phyloP scores from a whole-genome alignment of 345 rosid species.

The Erysimum cheiranthoides region DNA sequence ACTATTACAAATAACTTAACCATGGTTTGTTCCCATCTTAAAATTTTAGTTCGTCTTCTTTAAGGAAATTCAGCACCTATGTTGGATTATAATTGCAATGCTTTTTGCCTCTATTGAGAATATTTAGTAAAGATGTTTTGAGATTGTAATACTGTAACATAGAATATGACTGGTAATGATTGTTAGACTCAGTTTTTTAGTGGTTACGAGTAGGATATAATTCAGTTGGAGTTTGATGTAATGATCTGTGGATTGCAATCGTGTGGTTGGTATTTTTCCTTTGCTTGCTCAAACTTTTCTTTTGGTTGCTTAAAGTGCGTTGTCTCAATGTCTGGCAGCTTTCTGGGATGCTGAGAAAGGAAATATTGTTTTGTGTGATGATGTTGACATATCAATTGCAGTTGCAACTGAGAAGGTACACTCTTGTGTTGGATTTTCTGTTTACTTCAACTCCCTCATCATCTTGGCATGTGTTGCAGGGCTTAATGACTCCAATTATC shows the following conservation, averaged over 20 bases:
- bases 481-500: conserved; percentile 93
- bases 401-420: conserved; percentile 98
- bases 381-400: conserved; percentile 91
- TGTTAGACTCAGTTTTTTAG: conserved; percentile 24
- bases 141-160: not conserved
- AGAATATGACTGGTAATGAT: conserved; percentile 3
- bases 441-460: conserved; percentile 33
- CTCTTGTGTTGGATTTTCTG: conserved; percentile 27
- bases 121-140: conserved; percentile 17
- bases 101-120: conserved; percentile 5
- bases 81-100: not conserved
- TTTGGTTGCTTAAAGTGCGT: conserved; percentile 36
- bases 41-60: conserved; percentile 12
- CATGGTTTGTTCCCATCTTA: conserved; percentile 4
- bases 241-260: conserved; percentile 24
- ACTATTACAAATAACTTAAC: not conserved
- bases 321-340: conserved; percentile 56
- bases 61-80: conserved; percentile 5
- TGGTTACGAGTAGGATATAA: conserved; percentile 9
- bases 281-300: conserved; percentile 24
- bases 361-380: conserved; percentile 66
- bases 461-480: conserved; percentile 58
- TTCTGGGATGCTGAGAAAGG: conserved; percentile 83
- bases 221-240: conserved; percentile 23
- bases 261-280: conserved; percentile 19